Base-by-base conservation (phyloP, 495 filamentous ascomycete genomes). In the Hyaloscypha variabilis region DNA sequence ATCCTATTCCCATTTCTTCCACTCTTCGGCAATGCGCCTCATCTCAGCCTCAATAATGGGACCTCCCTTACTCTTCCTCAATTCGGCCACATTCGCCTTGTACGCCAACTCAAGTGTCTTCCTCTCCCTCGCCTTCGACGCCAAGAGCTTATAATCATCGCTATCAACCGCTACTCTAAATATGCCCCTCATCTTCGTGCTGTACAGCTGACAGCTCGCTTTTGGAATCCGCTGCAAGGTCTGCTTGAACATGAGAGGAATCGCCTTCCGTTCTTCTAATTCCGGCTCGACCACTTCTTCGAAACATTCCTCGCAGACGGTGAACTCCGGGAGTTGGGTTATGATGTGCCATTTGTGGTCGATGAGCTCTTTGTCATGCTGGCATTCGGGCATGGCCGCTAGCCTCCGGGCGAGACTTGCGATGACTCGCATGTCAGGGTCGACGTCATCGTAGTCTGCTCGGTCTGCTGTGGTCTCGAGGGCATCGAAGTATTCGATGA, bases 291-390 rank as follows among this genome's bases (percentile, higher is more conserved):
- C 65, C 11, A 72, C 62, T 39, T 74, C 69, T 21, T 71, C 66
- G 53, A 62, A 74, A 54, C 72, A 91, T 72, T 89, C 86, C 67
- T 88, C 83, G 76, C 89, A 91, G 55, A 89, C 83, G 6, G 86
- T 88, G 66, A 91, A 80, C 54, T 89, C 85, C 24, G 87, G 87
- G 1, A 90, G 74, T 14, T 77, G 69, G 1, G 87, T 83, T 60
- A 89, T 88, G 68, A 83, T 84, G 73, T 90, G 83, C 88, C 88
- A 91, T 1, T 75, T 76, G 55, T 76, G 74, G 56, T 76, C 74
- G 34, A 77, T 66, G 17, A 83, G 69, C 8, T 81, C 78, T 13
- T 73, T 77, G 71, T 88, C 85, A 17, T 80, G 77, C 6, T 74
- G 73, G 69, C 89, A 91, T 67, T 88, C 83, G 1, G 74, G 78